phyloP scores from a whole-genome alignment of 116 monocot species.

The Iris pallida region DNA sequence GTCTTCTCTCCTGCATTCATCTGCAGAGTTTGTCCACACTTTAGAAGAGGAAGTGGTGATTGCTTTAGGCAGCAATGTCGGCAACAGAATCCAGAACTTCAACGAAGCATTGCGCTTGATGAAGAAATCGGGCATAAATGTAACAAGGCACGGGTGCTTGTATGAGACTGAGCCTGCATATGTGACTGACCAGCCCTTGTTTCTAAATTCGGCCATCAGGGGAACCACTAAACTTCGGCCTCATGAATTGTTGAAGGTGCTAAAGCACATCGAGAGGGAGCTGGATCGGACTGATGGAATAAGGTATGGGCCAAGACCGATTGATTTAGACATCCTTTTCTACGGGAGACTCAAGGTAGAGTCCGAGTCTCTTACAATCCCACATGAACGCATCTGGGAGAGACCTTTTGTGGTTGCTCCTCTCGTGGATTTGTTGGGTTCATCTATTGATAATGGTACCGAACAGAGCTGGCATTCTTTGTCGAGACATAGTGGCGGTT shows the following conservation, averaged over 20 bases:
- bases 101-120: conserved; percentile 60
- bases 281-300: conserved; percentile 73
- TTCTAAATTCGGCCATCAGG: conserved; percentile 86
- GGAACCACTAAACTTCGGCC: conserved; percentile 65
- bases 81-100: conserved; percentile 69
- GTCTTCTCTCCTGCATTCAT: conserved; percentile 16
- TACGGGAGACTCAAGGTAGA: conserved; percentile 51
- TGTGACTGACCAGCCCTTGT: conserved; percentile 78
- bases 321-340: conserved; percentile 88
- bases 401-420: conserved; percentile 91
- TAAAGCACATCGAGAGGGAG: conserved; percentile 77
- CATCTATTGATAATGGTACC: conserved; percentile 35
- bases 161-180: conserved; percentile 88
- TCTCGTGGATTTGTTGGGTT: conserved; percentile 76
- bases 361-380: conserved; percentile 59
- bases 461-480: conserved; percentile 79
- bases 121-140: conserved; percentile 66
- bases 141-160: conserved; percentile 64
- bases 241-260: conserved; percentile 51
- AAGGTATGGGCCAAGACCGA: conserved; percentile 88
- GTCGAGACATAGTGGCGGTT: conserved; percentile 32
- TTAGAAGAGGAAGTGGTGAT: conserved; percentile 69
- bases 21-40: conserved; percentile 17
- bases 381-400: conserved; percentile 82
- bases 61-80: conserved; percentile 89